Percentiles rank a stretch among this genome's conserved stretches.
Conservation (phyloP, 495 filamentous ascomycete species). For the Astrocystis sublimbata region DNA sequence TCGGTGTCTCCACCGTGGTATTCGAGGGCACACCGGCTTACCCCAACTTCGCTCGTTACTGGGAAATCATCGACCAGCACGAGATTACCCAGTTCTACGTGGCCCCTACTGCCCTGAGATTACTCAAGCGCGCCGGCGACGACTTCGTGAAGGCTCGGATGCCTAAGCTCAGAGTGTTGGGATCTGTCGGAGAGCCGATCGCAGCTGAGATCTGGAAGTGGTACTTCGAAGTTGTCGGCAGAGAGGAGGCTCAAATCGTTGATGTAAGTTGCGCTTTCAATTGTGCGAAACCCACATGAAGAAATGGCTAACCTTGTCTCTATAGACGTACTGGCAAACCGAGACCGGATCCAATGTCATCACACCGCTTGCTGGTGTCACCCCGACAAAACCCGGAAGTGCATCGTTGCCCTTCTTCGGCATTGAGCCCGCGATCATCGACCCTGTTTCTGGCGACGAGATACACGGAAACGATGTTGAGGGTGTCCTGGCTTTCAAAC, state of each 20-base stretch:
- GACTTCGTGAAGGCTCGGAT: slow-evolving; percentile 87
- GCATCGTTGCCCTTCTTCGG: slow-evolving; percentile 92
- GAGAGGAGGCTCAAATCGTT: slow-evolving; percentile 88
- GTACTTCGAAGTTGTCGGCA: slow-evolving; percentile 96
- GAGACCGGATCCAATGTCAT: slow-evolving; percentile 97
- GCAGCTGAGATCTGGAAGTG: slow-evolving; percentile 99
- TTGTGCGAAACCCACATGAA: too few relatives aligned
- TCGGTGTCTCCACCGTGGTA: slow-evolving; percentile 94
- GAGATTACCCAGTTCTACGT: slow-evolving; percentile 98
- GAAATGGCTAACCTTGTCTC: slow-evolving; percentile 17
- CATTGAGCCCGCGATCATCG: slow-evolving; percentile 96
- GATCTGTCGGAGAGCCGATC: slow-evolving; percentile 98
- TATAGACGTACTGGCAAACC: slow-evolving; percentile 99
- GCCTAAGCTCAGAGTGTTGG: slow-evolving; percentile 84
- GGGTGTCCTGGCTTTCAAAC: slow-evolving; percentile 96
- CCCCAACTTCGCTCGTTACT: slow-evolving; percentile 97
- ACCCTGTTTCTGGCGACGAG: slow-evolving; percentile 93
- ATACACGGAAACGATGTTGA: slow-evolving; percentile 96
- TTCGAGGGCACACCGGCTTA: slow-evolving; percentile 98
- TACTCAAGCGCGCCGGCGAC: slow-evolving; percentile 93
- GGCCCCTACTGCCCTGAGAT: slow-evolving; percentile 87
- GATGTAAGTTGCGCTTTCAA: slow-evolving; percentile 63
- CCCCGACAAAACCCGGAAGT: slow-evolving; percentile 76
- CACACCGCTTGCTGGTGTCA: slow-evolving; percentile 72
- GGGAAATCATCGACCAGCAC: slow-evolving; percentile 96